These are phyloP conservation scores for Ophiostoma pallidulum DNA, from an alignment of 2,329 filamentous ascomycete genomes.

Conservation along the genomic window DNA sequence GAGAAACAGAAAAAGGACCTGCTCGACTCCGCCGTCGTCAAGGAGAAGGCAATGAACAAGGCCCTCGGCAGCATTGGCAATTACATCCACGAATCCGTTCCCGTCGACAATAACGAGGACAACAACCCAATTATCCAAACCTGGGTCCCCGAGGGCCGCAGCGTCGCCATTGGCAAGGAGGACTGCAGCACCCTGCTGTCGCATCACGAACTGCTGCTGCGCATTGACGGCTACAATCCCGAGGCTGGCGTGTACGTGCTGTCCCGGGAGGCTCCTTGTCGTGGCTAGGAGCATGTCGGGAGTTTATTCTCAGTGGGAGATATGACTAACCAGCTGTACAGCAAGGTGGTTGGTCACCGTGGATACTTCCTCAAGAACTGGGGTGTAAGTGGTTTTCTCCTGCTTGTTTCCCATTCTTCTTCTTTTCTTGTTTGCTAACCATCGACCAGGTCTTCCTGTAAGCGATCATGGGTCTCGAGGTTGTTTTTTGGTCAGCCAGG, in stretches of 20 bases:
- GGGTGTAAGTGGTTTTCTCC: conserved; percentile 46
- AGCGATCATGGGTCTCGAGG: not conserved
- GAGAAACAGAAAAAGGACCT: conserved; percentile 75
- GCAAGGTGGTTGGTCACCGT: conserved; percentile 84
- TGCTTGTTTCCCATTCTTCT: not conserved
- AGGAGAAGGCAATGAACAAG: conserved; percentile 61
- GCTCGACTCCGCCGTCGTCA: conserved; percentile 60
- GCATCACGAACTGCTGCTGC: conserved; percentile 86
- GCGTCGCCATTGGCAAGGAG: conserved; percentile 41
- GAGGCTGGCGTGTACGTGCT: conserved; percentile 59
- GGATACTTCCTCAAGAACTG: conserved; percentile 88
- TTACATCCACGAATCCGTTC: conserved; percentile 82
- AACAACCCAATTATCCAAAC: conserved; percentile 68
- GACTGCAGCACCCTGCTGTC: conserved; percentile 66
- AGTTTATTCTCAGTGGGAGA: too few species aligned
- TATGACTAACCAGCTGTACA: not conserved
- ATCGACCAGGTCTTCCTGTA: conserved; percentile 7
- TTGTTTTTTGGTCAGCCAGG: conserved; percentile 3
- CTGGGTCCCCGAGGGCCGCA: conserved; percentile 71
- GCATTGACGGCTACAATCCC: conserved; percentile 84
- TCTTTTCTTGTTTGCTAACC: not conserved
- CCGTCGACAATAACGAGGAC: conserved; percentile 77
- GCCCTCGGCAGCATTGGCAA: conserved; percentile 84
- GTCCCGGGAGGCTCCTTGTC: not conserved
- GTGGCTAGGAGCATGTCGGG: too few species aligned